Evolutionary conservation across 2,329 filamentous ascomycete genomes (phyloP).

Genomic region (Venturia effusa): DNA sequence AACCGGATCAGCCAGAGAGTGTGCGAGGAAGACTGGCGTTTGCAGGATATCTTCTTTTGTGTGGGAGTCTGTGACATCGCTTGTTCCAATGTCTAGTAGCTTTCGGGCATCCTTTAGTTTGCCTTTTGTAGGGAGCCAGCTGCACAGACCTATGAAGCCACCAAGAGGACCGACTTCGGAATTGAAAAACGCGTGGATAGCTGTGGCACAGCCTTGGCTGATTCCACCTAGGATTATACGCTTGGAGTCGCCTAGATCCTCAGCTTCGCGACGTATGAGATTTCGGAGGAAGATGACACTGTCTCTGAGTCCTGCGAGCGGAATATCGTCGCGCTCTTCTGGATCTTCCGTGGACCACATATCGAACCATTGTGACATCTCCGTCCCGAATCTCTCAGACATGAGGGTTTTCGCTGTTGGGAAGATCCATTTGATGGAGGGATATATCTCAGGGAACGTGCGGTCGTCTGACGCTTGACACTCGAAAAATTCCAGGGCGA

Average conservation of each 20-base stretch:
- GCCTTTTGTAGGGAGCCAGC: slow-evolving; percentile 14
- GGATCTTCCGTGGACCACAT: slow-evolving; percentile 22
- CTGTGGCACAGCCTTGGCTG: slow-evolving; percentile 16
- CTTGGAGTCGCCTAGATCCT: slow-evolving; percentile 12
- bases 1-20: slow-evolving; percentile 16
- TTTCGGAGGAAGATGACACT: slow-evolving; percentile 15
- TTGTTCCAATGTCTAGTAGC: neutral
- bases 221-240: slow-evolving; percentile 15
- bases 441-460: slow-evolving; percentile 23
- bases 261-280: slow-evolving; percentile 17
- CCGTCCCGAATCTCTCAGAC: slow-evolving; percentile 18
- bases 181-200: slow-evolving; percentile 12
- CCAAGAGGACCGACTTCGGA: slow-evolving; percentile 9
- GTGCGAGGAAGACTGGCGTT: slow-evolving; percentile 16
- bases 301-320: slow-evolving; percentile 16
- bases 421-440: slow-evolving; percentile 27
- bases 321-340: slow-evolving; percentile 17
- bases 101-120: neutral
- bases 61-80: neutral
- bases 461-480: slow-evolving; percentile 18
- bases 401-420: slow-evolving; percentile 19
- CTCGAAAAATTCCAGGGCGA: slow-evolving; percentile 31
- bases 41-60: neutral
- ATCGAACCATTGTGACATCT: slow-evolving; percentile 30
- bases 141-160: slow-evolving; percentile 14